A percentile compares a stretch with the other conserved stretches of the same genome.
Evolutionary conservation across 495 filamentous ascomycete species (phyloP).

Genomic region (Aspergillus kassunensis): DNA sequence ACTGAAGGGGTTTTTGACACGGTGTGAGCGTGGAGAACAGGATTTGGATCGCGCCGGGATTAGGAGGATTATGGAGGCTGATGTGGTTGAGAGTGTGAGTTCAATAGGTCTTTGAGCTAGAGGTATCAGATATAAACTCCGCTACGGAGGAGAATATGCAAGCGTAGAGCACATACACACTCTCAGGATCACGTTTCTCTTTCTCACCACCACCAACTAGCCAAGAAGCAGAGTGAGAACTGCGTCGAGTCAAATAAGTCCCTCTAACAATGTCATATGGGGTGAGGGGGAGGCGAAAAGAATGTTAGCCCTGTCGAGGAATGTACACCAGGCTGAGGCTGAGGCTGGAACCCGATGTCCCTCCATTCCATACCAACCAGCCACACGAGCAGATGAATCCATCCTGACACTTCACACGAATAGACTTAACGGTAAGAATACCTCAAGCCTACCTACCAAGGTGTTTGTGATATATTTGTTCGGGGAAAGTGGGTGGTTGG

Average conservation of each 20-base stretch:
- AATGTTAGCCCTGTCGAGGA: not conserved
- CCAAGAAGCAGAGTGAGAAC: too few species aligned
- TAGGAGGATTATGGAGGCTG: constrained; percentile 60
- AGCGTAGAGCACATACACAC: too few species aligned
- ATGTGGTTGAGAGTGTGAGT: constrained; percentile 57
- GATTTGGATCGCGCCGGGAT: constrained; percentile 66
- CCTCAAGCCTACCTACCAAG: too few species aligned
- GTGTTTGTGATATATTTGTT: not conserved
- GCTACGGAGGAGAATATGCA: not conserved
- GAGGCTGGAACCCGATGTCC: too few species aligned
- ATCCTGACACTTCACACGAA: not conserved
- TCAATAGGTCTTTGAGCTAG: constrained; percentile 68
- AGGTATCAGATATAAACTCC: too few species aligned
- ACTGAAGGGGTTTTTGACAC: constrained; percentile 62
- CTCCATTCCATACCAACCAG: constrained; percentile 3
- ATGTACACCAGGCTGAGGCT: not conserved
- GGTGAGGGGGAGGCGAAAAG: not conserved
- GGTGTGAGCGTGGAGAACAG: constrained; percentile 58
- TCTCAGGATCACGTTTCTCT: too few species aligned
- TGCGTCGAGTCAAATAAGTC: too few species aligned
- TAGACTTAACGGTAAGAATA: too few species aligned
- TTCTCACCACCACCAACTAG: too few species aligned
- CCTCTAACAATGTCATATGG: not conserved
- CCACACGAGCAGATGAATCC: not conserved
- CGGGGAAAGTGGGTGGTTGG: too few species aligned